Conservation (phyloP, 2,329 filamentous ascomycete genomes). For the Sarocladium kiliense region DNA sequence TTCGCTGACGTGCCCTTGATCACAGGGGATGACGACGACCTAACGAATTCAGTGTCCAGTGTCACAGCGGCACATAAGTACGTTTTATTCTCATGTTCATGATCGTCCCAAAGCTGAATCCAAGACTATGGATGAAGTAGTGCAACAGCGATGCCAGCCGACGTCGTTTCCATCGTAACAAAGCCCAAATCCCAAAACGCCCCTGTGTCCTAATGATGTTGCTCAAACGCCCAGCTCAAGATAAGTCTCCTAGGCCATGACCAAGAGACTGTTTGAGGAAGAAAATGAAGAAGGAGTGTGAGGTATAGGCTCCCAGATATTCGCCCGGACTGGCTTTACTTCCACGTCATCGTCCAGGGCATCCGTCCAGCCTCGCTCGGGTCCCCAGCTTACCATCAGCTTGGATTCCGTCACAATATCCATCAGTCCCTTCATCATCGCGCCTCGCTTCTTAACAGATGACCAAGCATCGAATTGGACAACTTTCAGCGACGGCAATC, state of each 20-base stretch:
- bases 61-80: too few relatives aligned
- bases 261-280: background rate
- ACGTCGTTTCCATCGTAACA: background rate
- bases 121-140: background rate
- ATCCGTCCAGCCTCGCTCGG: slow-evolving; percentile 60
- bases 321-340: background rate
- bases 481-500: slow-evolving; percentile 48
- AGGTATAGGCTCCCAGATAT: background rate
- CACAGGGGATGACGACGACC: background rate
- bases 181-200: background rate
- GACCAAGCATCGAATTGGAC: slow-evolving; percentile 68
- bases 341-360: slow-evolving; percentile 30
- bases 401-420: slow-evolving; percentile 42
- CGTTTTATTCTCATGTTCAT: too few relatives aligned
- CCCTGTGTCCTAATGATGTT: background rate
- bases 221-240: background rate
- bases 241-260: background rate
- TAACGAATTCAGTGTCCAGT: too few relatives aligned
- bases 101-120: background rate
- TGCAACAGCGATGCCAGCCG: background rate
- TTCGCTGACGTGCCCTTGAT: background rate
- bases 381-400: slow-evolving; percentile 60
- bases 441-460: slow-evolving; percentile 59
- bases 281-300: background rate
- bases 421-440: slow-evolving; percentile 58